phyloP scores from a whole-genome alignment of 345 rosid species.

The Rhodamnia rubescens region DNA sequence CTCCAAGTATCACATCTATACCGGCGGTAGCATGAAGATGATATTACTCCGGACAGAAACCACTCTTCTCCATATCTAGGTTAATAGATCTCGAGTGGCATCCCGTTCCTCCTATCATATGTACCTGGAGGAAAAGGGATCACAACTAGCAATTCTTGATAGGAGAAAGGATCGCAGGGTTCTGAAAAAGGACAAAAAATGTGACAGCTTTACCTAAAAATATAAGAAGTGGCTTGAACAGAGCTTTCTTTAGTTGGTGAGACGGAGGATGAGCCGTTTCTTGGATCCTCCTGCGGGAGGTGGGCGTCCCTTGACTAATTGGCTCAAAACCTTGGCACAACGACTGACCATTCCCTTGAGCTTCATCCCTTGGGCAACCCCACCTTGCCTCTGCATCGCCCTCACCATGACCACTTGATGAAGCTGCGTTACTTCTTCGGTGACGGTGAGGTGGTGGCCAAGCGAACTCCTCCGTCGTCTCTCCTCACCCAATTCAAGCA shows the following conservation, averaged over 20 bases:
- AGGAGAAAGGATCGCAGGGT: no score
- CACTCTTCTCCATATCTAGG: no score
- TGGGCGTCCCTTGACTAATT: slow-evolving; percentile 25
- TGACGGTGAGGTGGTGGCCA: slow-evolving; percentile 30
- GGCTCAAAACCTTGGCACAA: slow-evolving; percentile 45
- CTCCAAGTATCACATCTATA: background rate
- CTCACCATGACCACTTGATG: slow-evolving; percentile 15
- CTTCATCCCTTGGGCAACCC: slow-evolving; percentile 9
- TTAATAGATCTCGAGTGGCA: no score
- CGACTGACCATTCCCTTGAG: slow-evolving; percentile 54
- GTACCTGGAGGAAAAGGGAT: no score
- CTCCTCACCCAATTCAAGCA: background rate
- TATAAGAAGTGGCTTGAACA: background rate
- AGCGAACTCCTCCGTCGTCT: slow-evolving; percentile 25
- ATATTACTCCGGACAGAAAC: background rate
- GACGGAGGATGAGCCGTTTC: background rate
- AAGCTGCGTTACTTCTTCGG: slow-evolving; percentile 37
- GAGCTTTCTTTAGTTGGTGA: background rate
- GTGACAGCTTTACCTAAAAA: no score
- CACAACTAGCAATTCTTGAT: no score
- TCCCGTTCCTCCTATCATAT: no score
- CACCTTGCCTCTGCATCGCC: background rate
- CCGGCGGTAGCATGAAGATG: background rate
- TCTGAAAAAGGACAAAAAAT: no score
- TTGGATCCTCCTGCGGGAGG: background rate